Base-by-base conservation (phyloP, 495 filamentous ascomycete species). In the Pyrenula massariospora region DNA sequence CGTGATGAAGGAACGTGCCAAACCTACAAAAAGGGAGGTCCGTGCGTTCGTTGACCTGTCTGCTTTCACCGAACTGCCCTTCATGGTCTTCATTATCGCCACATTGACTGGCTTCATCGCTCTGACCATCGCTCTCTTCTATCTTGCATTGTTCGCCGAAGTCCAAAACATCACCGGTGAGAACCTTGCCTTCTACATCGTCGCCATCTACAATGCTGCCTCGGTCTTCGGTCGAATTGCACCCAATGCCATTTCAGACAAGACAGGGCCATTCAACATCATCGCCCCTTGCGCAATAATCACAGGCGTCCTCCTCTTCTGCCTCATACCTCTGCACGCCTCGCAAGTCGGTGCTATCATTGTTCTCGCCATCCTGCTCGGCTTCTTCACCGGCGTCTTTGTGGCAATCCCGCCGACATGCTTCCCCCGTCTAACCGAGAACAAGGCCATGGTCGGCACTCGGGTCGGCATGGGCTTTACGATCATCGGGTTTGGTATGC, bases 191-290 rank as follows among this genome's bases (percentile, higher is more conserved):
- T 66, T 73, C 24, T 76, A 77, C 55, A 48, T 78, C 5, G 62
- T 77, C 23, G 58, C 70, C 22, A 68, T 78, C 36, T 63, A 73
- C 54, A 76, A 73, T 55, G 66, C 71, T 10, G 71, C 58, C 0
- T 71, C 69, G 0, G 55, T 74, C 12, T 56, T 72, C 12, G 75
- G 75, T 3, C 67, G 75, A 31, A 59, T 73, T 22, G 48, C 69
- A 0, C 71, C 71, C 2, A 66, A 63, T 22, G 60, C 67, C 12
- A 42, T 76, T 15, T 69, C 71, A 11, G 67, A 76, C 59, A 57
- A 61, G 22, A 63, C 68, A 36, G 73, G 72, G 2, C 61, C 62
- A 0, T 64, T 76, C 52, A 69, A 70, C 24, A 66, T 67, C 5
- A 58, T 75, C 24, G 53, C 64, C 8, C 56, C 67, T 12, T 60